phyloP scores from a whole-genome alignment of 768 basidiomycete genomes.

The Mycena amicta region DNA sequence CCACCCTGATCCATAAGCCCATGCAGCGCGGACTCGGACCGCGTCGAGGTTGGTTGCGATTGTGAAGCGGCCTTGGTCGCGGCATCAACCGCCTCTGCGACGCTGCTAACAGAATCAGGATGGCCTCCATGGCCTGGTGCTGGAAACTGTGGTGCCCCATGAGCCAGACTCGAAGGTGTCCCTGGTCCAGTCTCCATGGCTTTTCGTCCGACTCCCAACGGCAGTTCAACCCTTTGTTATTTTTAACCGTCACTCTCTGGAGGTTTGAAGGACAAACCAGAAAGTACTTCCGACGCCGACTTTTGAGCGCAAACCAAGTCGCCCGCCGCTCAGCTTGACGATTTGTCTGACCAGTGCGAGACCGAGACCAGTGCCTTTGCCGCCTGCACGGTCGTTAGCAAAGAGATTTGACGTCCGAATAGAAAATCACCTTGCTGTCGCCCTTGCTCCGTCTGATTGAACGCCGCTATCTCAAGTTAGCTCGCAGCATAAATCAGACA shows the following conservation, averaged over 20 bases:
- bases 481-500: neutral
- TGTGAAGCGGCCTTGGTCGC: constrained; percentile 18
- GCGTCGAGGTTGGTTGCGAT: constrained; percentile 13
- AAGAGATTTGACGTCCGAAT: neutral
- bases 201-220: constrained; percentile 50
- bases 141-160: neutral
- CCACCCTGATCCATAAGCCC: constrained; percentile 61
- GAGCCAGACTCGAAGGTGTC: constrained; percentile 4
- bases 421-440: constrained; percentile 31
- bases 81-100: constrained; percentile 23
- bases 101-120: constrained; percentile 10
- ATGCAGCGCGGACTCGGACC: constrained; percentile 44
- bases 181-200: constrained; percentile 39
- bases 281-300: constrained; percentile 68
- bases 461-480: constrained; percentile 42
- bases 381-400: constrained; percentile 25
- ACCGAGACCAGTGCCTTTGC: constrained; percentile 56
- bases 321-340: constrained; percentile 56
- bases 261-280: no score
- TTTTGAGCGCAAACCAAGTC: constrained; percentile 51
- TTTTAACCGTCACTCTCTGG: no score
- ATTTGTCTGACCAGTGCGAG: constrained; percentile 61
- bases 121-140: neutral
- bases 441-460: constrained; percentile 63
- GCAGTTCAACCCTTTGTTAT: constrained; percentile 20